phyloP scores from a whole-genome alignment of 139 green algal genomes.

The Diplosphaera chodatii region DNA sequence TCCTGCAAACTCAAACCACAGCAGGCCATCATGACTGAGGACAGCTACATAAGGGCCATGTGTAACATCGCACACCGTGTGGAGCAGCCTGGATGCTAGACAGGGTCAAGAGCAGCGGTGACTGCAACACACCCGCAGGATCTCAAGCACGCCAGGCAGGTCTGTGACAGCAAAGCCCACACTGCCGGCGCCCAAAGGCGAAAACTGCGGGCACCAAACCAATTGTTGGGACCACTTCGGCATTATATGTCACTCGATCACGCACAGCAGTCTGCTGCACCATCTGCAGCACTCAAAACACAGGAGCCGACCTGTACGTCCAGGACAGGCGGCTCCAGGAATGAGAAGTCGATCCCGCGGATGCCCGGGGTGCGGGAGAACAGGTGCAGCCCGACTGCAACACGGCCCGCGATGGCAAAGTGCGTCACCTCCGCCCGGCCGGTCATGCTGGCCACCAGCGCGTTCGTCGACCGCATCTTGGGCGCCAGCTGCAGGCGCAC shows the following conservation, averaged over 20 bases:
- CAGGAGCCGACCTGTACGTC: constrained; percentile 3
- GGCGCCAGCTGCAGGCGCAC: constrained; percentile 18
- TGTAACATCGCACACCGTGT: too few species aligned
- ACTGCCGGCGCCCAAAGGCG: constrained; percentile 6
- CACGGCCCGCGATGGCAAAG: constrained; percentile 3
- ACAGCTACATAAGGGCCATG: too few species aligned
- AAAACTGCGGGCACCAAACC: too few species aligned
- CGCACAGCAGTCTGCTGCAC: too few species aligned
- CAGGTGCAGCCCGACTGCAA: constrained; percentile 13
- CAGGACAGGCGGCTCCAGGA: constrained; percentile 5
- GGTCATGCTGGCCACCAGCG: constrained; percentile 6
- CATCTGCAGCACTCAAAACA: too few species aligned
- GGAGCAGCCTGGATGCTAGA: too few species aligned
- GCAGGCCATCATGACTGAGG: too few species aligned
- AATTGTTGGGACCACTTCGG: too few species aligned
- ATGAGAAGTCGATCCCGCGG: constrained; percentile 12
- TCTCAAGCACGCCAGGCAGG: constrained; percentile 11
- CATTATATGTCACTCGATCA: too few species aligned
- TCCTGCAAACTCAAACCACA: too few species aligned
- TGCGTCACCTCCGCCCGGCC: constrained; percentile 15
- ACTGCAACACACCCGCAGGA: constrained; percentile 5
- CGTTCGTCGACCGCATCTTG: constrained; percentile 6
- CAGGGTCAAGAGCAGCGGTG: too few species aligned
- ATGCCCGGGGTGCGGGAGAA: constrained; percentile 15
- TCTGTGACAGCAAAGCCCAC: constrained; percentile 12